phyloP scores from a whole-genome alignment of 1,139 yeast genomes.

The Saccharomyces pastorianus region DNA sequence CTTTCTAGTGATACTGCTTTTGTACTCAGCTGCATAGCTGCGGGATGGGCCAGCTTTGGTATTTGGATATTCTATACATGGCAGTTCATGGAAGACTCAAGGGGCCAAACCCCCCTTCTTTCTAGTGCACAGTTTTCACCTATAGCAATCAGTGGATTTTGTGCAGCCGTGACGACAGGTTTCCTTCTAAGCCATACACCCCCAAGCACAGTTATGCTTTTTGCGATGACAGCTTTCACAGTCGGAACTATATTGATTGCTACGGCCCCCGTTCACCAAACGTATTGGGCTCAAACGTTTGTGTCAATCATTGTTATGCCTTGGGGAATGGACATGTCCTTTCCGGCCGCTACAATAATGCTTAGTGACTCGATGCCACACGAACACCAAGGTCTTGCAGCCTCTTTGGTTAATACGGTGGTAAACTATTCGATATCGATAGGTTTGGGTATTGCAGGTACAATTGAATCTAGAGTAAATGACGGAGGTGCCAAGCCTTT shows the following conservation, averaged over 20 bases:
- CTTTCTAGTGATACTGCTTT: slow-evolving; percentile 38
- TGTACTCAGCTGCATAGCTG: slow-evolving; percentile 42
- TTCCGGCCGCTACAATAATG: slow-evolving; percentile 53
- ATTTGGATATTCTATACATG: slow-evolving; percentile 45
- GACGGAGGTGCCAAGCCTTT: background rate
- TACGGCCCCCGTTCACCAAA: slow-evolving; percentile 40
- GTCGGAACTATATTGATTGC: slow-evolving; percentile 39
- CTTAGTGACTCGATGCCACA: slow-evolving; percentile 44
- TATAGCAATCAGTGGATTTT: slow-evolving; percentile 17
- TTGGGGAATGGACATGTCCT: slow-evolving; percentile 59
- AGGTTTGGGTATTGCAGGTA: slow-evolving; percentile 59
- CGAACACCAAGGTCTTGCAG: slow-evolving; percentile 57
- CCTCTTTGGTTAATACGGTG: slow-evolving; percentile 51
- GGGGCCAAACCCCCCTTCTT: slow-evolving; percentile 32
- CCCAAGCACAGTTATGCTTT: slow-evolving; percentile 38
- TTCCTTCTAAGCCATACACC: slow-evolving; percentile 34
- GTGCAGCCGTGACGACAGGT: slow-evolving; percentile 44
- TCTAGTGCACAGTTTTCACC: slow-evolving; percentile 39
- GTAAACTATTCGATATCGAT: slow-evolving; percentile 57
- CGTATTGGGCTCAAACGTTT: slow-evolving; percentile 49
- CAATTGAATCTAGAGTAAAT: slow-evolving; percentile 40
- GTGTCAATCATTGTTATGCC: slow-evolving; percentile 42
- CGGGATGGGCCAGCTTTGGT: slow-evolving; percentile 57
- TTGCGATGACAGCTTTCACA: slow-evolving; percentile 40
- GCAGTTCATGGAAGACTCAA: slow-evolving; percentile 34